Evolutionary conservation across 352 stramenopile genomes (phyloP).

Genomic region (Blastocystis sp.): DNA sequence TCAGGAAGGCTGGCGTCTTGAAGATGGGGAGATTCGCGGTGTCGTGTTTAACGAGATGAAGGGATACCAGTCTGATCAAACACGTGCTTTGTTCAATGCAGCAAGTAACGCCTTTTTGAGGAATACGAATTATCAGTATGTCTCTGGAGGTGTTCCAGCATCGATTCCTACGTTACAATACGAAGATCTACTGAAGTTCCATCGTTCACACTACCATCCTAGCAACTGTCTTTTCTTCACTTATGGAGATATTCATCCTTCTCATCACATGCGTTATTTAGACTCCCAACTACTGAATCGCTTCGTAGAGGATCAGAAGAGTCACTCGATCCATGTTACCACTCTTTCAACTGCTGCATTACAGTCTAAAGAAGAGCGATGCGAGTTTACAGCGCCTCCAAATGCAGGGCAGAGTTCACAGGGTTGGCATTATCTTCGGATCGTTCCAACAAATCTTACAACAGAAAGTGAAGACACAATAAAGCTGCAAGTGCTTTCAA

Average conservation of each 20-base stretch:
- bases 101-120: conserved; percentile 37
- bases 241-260: conserved; percentile 77
- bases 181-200: conserved; percentile 74
- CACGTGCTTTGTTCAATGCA: conserved; percentile 9
- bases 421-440: neutral
- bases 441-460: conserved; percentile 33
- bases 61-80: conserved; percentile 25
- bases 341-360: neutral
- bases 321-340: neutral
- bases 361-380: neutral
- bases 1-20: conserved; percentile 82
- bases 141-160: conserved; percentile 74
- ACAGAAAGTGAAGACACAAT: neutral
- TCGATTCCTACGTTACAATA: conserved; percentile 75
- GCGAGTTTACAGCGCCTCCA: neutral
- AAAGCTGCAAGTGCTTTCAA: conserved; percentile 25
- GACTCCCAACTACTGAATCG: conserved; percentile 72
- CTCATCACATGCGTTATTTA: conserved; percentile 73
- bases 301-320: conserved; percentile 65
- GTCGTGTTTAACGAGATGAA: conserved; percentile 64
- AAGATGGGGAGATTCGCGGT: conserved; percentile 68
- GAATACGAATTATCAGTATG: conserved; percentile 73
- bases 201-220: conserved; percentile 77
- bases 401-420: neutral
- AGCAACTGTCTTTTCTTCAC: conserved; percentile 80